Evolutionary conservation across 2,329 filamentous ascomycete species (phyloP), one percentile per base, ranked within the genome.

Genomic region (Pleurostoma richardsiae): DNA sequence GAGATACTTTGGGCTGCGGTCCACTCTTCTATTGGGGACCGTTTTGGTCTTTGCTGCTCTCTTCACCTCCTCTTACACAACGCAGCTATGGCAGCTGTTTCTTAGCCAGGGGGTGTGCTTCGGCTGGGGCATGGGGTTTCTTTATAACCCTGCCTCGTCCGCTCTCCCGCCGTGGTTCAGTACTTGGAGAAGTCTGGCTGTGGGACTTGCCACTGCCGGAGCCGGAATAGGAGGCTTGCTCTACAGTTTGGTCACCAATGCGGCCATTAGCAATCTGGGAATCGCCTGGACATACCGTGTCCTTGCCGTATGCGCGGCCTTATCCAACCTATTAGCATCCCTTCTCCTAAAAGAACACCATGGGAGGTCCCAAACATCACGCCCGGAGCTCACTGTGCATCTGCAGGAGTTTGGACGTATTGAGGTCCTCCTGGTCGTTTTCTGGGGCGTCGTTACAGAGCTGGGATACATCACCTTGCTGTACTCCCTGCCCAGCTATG

Each of bases 381-480:
- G 80, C 5, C 69, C 68, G 2, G 70, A 79, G 54, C 66, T 71
- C 28, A 69, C 73, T 3, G 80, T 83, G 54, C 75, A 80, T 55
- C 58, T 72, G 28, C 63, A 66, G 4, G 58, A 83, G 5, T 75
- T 85, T 53, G 69, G 65, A 47, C 68, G 72, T 2, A 63, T 69
- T 1, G 76, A 84, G 54, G 81, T 81, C 61, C 83, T 28, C 59
- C 83, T 55, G 0, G 66, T 85, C n/a, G 66, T 82, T 27, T 66
- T 59, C 4, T 86, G 78, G 66, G 81, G 79, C 1, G 71, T 79
- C 48, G 70, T 85, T 51, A 80, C 73, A 43, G 80, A 85, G 72
- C 65, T 87, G 5, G 83, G 79, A 5, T 86, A 86, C 52, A 77
- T 85, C 26, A 77, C 82, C 0, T 62, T 86, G 2, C 68, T 86